Evolutionary conservation across 2,329 filamentous ascomycete species (phyloP).

Genomic region (Tympanopsis confertula): DNA sequence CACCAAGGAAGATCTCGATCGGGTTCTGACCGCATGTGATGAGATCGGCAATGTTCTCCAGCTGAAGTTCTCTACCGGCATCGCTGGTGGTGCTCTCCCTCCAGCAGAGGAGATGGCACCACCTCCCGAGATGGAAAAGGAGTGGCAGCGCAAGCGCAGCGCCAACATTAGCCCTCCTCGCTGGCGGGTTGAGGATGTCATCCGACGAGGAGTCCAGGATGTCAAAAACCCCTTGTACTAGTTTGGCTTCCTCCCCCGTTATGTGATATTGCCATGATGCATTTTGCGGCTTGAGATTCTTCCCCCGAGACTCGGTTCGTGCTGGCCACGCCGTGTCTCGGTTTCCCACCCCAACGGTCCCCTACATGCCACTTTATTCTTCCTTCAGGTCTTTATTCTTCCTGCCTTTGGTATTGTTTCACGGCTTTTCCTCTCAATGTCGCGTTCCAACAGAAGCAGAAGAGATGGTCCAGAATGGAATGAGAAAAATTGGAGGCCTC

Average conservation of each 20-base stretch:
- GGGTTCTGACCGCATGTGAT: constrained; percentile 77
- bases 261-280: no score
- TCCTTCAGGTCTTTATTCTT: no score
- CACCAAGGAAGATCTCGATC: constrained; percentile 95
- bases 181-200: constrained; percentile 62
- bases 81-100: constrained; percentile 72
- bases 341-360: no score
- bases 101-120: constrained; percentile 57
- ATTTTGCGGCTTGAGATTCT: no score
- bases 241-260: no score
- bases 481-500: no score
- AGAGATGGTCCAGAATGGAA: no score
- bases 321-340: not conserved
- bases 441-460: no score
- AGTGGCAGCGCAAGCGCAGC: constrained; percentile 49
- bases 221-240: constrained; percentile 51
- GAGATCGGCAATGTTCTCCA: constrained; percentile 86
- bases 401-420: no score
- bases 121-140: constrained; percentile 59
- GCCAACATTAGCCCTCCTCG: constrained; percentile 43
- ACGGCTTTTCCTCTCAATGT: no score
- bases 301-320: not conserved
- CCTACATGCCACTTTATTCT: no score
- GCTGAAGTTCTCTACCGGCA: constrained; percentile 91
- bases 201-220: constrained; percentile 58